phyloP scores from a whole-genome alignment of 805 yeast species.

The Pichia kluyveri region DNA sequence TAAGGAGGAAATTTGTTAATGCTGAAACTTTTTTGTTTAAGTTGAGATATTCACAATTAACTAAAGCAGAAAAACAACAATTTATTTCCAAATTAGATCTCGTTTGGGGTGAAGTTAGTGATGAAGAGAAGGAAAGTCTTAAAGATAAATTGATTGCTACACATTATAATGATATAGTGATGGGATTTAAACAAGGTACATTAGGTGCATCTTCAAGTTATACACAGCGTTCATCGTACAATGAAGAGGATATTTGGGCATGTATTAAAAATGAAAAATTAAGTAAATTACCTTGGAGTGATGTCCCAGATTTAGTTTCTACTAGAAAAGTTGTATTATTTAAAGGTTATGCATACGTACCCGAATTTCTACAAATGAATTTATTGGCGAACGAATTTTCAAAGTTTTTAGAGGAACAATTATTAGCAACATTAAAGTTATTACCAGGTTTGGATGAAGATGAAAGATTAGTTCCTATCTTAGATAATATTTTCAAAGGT shows the following conservation, averaged over 20 bases:
- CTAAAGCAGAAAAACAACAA: conserved; percentile 55
- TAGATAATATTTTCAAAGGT: conserved; percentile 69
- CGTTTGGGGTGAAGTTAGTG: conserved; percentile 60
- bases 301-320: conserved; percentile 68
- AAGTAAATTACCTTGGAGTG: conserved; percentile 82
- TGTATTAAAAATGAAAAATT: conserved; percentile 55
- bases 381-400: conserved; percentile 64
- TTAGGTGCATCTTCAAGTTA: conserved; percentile 12
- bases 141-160: conserved; percentile 46
- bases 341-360: conserved; percentile 75
- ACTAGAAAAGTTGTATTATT: conserved; percentile 59
- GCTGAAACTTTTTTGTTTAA: conserved; percentile 71
- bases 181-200: conserved; percentile 24
- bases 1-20: conserved; percentile 67
- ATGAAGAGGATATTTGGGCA: conserved; percentile 43
- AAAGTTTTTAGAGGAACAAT: conserved; percentile 37
- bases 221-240: conserved; percentile 22
- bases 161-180: conserved; percentile 35
- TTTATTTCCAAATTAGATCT: conserved; percentile 61
- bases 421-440: conserved; percentile 63
- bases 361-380: conserved; percentile 69
- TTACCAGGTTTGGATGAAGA: conserved; percentile 86
- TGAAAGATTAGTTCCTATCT: conserved; percentile 76
- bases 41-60: conserved; percentile 58
- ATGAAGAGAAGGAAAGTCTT: conserved; percentile 48